These are phyloP conservation scores for Termitomyces sp. DNA, from an alignment of 768 basidiomycete species.

Conservation along the genomic window DNA sequence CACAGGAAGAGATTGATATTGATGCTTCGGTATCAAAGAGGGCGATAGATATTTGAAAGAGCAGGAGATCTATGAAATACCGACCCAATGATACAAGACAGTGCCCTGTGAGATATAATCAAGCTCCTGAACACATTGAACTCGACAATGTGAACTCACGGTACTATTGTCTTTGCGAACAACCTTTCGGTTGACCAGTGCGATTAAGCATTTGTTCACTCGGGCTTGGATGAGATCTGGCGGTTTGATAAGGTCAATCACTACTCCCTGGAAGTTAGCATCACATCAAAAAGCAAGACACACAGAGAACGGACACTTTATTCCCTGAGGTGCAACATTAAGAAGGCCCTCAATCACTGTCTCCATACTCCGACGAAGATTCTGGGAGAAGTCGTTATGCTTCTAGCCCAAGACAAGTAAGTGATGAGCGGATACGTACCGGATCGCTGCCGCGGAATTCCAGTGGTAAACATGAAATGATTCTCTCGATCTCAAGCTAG, in stretches of 20 bases:
- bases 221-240: conserved; percentile 86
- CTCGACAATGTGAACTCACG: conserved; percentile 26
- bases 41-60: neutral
- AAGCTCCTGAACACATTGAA: neutral
- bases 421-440: conserved; percentile 33
- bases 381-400: conserved; percentile 30
- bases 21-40: neutral
- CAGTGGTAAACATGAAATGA: conserved; percentile 73
- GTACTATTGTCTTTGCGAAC: conserved; percentile 70
- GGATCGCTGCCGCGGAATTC: conserved; percentile 90
- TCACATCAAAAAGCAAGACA: neutral
- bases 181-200: conserved; percentile 81
- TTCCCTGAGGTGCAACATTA: conserved; percentile 51
- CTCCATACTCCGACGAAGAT: conserved; percentile 74
- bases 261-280: conserved; percentile 29
- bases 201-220: conserved; percentile 91
- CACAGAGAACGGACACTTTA: conserved; percentile 46
- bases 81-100: conserved; percentile 69
- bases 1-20: neutral
- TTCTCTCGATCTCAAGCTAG: conserved; percentile 60
- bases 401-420: neutral
- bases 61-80: conserved; percentile 29
- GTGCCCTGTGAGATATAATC: conserved; percentile 39
- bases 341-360: conserved; percentile 72
- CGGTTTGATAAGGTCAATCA: conserved; percentile 67